phyloP scores from a whole-genome alignment of 805 yeast genomes.

The Candida nemodendra region DNA sequence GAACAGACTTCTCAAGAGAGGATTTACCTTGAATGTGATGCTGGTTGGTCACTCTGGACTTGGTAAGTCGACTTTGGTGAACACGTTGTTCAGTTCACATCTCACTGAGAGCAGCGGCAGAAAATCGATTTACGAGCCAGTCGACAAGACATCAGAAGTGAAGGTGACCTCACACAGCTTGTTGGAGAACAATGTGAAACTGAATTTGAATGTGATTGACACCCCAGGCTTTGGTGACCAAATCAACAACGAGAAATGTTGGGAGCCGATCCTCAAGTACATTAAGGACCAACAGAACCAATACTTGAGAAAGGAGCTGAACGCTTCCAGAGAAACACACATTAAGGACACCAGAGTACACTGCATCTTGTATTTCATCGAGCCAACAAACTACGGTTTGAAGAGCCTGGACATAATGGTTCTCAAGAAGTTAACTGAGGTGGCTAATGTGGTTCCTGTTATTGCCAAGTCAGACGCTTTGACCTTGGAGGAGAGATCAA shows the following conservation, averaged over 20 bases:
- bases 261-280: slow-evolving; percentile 95
- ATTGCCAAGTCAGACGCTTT: slow-evolving; percentile 92
- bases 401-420: slow-evolving; percentile 80
- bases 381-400: slow-evolving; percentile 86
- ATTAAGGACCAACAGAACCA: slow-evolving; percentile 93
- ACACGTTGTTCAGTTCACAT: slow-evolving; percentile 84
- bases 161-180: slow-evolving; percentile 66
- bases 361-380: slow-evolving; percentile 85
- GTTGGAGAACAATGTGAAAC: slow-evolving; percentile 81
- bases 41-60: slow-evolving; percentile 91
- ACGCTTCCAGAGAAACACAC: slow-evolving; percentile 84
- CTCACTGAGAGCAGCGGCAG: slow-evolving; percentile 76
- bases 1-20: slow-evolving; percentile 84
- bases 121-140: slow-evolving; percentile 62
- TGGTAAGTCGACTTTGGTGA: slow-evolving; percentile 90
- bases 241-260: slow-evolving; percentile 89
- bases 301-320: slow-evolving; percentile 88
- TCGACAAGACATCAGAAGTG: slow-evolving; percentile 85
- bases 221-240: slow-evolving; percentile 99
- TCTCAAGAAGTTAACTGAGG: slow-evolving; percentile 79
- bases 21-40: slow-evolving; percentile 93
- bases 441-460: slow-evolving; percentile 91
- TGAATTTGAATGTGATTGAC: slow-evolving; percentile 85
- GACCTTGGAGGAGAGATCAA: slow-evolving; percentile 79
- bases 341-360: slow-evolving; percentile 90